Evolutionary conservation across 2,329 filamentous ascomycete genomes (phyloP), one percentile per base, ranked within the genome.

Genomic region (Lasiodiplodia citricola): DNA sequence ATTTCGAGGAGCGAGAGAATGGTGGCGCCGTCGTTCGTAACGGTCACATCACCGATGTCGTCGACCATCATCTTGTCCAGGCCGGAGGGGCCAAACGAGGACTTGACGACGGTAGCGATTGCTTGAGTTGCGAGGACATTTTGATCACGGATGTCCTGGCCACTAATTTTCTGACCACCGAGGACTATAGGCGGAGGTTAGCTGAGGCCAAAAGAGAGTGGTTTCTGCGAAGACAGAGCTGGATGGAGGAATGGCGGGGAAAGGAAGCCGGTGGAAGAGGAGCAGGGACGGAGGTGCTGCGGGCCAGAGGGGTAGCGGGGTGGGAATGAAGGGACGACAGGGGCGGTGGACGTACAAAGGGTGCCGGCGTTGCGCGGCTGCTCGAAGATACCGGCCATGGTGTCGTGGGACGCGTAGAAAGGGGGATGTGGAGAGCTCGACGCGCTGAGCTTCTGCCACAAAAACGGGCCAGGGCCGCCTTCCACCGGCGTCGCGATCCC

Each of bases 61-160:
- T 99, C 96, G 76, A 99, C 96, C 96, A 99, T 98, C 96, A 99
- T 99, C 88, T 99, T 99, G 81, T 99, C 96, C 73, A 99, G 88
- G 60, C 96, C 96, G 71, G 93, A 97, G 64, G 96, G 96, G 68
- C 96, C 96, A 79, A 99, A 99, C 18, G 96, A 99, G 82, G 93
- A 97, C 86, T 97, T 98, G 81, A 99, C 94, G 70, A 99, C 94
- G 89, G 98, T 99, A 76, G 96, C 92, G 78, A 99, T 98, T 70
- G 95, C 94, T 81, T 97, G 94, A 56, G 96, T 98, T 74, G 96
- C 96, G 74, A 94, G 89, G 60, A 98, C 96, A 86, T 97, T 98
- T 83, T 98, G 94, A 80, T 99, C 96, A 80, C 96, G 89, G 81
- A 99, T 97, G 83, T 99, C 96, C 76, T 93, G 87, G 74, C 96